phyloP scores from a whole-genome alignment of 768 basidiomycete species.

The Tulasnella calospora region DNA sequence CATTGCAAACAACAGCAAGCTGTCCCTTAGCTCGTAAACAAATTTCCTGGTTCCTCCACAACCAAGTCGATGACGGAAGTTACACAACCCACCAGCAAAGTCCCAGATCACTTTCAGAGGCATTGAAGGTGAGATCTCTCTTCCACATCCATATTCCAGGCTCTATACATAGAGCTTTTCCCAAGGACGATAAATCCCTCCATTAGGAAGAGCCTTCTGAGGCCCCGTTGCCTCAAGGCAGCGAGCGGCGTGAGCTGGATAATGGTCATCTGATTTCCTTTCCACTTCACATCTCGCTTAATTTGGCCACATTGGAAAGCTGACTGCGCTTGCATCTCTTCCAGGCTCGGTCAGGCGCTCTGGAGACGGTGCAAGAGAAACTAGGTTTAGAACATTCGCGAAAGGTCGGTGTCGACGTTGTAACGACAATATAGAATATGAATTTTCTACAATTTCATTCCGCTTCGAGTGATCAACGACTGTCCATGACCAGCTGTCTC shows the following conservation, averaged over 20 bases:
- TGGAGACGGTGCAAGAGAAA: not conserved
- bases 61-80: not conserved
- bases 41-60: not conserved
- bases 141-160: not conserved
- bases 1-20: not conserved
- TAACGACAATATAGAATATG: no score
- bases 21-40: not conserved
- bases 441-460: no score
- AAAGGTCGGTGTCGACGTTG: not conserved
- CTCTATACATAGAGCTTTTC: not conserved
- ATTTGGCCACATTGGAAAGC: not conserved
- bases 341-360: not conserved
- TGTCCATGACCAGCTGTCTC: no score
- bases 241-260: slow-evolving; percentile 24
- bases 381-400: not conserved
- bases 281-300: not conserved
- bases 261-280: slow-evolving; percentile 21
- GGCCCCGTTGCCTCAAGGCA: slow-evolving; percentile 16
- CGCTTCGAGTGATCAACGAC: no score
- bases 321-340: not conserved
- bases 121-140: not conserved
- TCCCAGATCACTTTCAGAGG: not conserved
- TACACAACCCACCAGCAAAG: not conserved
- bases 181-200: slow-evolving; percentile 18
- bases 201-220: slow-evolving; percentile 27